phyloP scores from a whole-genome alignment of 1,139 yeast genomes.

The Candida sojae region DNA sequence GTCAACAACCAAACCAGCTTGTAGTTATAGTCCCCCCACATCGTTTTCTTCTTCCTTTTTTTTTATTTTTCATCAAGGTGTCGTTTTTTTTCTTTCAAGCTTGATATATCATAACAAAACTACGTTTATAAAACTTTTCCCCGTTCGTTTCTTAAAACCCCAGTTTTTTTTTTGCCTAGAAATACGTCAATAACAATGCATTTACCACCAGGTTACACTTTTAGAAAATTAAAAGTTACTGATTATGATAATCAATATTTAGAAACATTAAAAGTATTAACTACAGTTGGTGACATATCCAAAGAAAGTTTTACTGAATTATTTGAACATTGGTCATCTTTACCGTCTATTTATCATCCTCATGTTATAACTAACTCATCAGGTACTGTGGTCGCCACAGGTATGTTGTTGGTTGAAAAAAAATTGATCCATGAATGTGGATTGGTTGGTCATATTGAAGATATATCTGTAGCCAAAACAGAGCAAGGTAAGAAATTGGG shows the following conservation, averaged over 20 bases:
- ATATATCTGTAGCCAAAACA: slow-evolving; percentile 73
- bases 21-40: too few species aligned
- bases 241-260: slow-evolving; percentile 54
- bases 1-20: too few species aligned
- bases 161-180: slow-evolving; percentile 1
- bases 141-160: neutral
- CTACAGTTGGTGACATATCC: slow-evolving; percentile 64
- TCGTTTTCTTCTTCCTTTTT: too few species aligned
- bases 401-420: slow-evolving; percentile 54
- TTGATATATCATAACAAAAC: too few species aligned
- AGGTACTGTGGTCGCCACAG: slow-evolving; percentile 50
- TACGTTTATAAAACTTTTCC: neutral
- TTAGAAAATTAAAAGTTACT: slow-evolving; percentile 45
- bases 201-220: slow-evolving; percentile 54
- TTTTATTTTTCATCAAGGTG: too few species aligned
- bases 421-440: slow-evolving; percentile 80
- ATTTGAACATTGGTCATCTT: slow-evolving; percentile 49
- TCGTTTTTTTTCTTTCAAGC: too few species aligned
- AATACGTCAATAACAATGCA: slow-evolving; percentile 10
- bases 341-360: slow-evolving; percentile 53
- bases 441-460: slow-evolving; percentile 91
- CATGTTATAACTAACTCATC: slow-evolving; percentile 56
- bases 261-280: slow-evolving; percentile 53
- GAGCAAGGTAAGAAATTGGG: slow-evolving; percentile 91
- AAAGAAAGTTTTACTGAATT: slow-evolving; percentile 41